These are phyloP conservation scores for Phytophthora sansomeana DNA, from an alignment of 352 stramenopile species.

Conservation along the genomic window DNA sequence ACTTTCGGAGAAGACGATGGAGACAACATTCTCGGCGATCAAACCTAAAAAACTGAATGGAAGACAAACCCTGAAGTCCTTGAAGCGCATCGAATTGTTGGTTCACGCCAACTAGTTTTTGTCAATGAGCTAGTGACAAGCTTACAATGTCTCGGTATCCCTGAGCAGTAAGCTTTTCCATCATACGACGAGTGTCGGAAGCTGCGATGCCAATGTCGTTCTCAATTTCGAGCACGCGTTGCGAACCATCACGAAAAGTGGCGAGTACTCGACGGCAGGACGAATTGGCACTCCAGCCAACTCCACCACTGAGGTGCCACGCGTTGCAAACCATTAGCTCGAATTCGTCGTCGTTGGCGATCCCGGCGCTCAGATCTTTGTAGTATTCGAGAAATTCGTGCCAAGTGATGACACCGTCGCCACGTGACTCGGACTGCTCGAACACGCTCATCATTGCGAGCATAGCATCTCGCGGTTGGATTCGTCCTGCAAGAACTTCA, in stretches of 20 bases:
- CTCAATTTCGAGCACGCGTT: constrained; percentile 74
- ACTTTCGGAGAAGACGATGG: constrained; percentile 1
- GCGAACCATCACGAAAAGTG: constrained; percentile 72
- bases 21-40: neutral
- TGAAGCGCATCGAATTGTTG: constrained; percentile 16
- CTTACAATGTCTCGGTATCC: constrained; percentile 61
- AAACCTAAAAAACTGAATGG: neutral
- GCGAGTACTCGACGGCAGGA: constrained; percentile 77
- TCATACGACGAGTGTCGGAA: constrained; percentile 58
- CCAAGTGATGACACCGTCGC: constrained; percentile 75
- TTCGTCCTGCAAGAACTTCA: constrained; percentile 72
- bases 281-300: constrained; percentile 78
- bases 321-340: constrained; percentile 88
- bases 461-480: constrained; percentile 70
- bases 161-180: constrained; percentile 61
- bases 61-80: neutral
- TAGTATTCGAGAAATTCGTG: constrained; percentile 93
- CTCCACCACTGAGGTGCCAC: constrained; percentile 88
- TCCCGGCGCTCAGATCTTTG: constrained; percentile 85
- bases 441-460: constrained; percentile 88
- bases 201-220: constrained; percentile 70
- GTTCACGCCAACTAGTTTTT: neutral
- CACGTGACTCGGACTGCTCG: constrained; percentile 42
- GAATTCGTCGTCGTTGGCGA: constrained; percentile 88
- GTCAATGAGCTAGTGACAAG: constrained; percentile 47